These are phyloP conservation scores for Aspergillus heteromorphus DNA, from an alignment of 495 filamentous ascomycete species.

Conservation along the genomic window DNA sequence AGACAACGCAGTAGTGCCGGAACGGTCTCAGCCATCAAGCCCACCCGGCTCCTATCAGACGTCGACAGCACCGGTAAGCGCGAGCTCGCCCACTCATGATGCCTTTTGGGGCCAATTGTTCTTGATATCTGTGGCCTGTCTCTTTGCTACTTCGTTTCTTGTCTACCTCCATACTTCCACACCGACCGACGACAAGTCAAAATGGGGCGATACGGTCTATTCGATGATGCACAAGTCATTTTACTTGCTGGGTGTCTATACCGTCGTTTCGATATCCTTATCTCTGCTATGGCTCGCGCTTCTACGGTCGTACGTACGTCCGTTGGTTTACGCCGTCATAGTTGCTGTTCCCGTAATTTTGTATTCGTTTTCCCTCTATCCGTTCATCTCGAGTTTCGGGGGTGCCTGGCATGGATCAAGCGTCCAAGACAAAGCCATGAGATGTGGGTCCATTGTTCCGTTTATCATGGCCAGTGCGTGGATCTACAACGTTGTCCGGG, in stretches of 20 bases:
- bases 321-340: conserved; percentile 70
- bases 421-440: conserved; percentile 83
- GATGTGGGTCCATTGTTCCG: conserved; percentile 76
- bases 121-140: conserved; percentile 71
- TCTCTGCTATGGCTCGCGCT: conserved; percentile 88
- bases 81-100: conserved; percentile 66
- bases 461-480: conserved; percentile 68
- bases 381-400: conserved; percentile 84
- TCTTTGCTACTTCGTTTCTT: conserved; percentile 82
- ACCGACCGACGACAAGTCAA: conserved; percentile 54
- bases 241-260: conserved; percentile 83
- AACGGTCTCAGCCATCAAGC: conserved; percentile 36
- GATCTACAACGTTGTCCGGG: conserved; percentile 73
- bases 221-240: conserved; percentile 81
- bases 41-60: conserved; percentile 34
- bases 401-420: conserved; percentile 62
- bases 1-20: conserved; percentile 33
- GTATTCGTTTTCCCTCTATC: conserved; percentile 83
- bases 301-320: conserved; percentile 76
- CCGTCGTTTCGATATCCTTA: conserved; percentile 79
- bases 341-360: conserved; percentile 80
- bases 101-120: conserved; percentile 89
- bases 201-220: conserved; percentile 88
- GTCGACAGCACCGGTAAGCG: conserved; percentile 45
- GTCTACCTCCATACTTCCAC: conserved; percentile 80